Evolutionary conservation across 2,329 filamentous ascomycete genomes (phyloP).

Genomic region (Alternaria sp.): DNA sequence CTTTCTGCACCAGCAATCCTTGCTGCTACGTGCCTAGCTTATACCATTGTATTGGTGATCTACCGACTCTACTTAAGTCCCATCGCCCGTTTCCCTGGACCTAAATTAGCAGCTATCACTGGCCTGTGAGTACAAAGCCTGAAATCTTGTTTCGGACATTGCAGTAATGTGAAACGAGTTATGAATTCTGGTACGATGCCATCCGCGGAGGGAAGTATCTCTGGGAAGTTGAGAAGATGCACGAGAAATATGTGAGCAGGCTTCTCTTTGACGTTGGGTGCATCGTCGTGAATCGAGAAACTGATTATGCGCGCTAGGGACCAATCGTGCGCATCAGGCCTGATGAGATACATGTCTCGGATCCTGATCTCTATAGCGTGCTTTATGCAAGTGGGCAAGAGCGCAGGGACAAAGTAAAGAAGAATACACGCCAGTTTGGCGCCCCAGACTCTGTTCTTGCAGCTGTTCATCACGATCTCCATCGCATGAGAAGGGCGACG

Average conservation of each 20-base stretch:
- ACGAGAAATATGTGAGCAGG: slow-evolving; percentile 19
- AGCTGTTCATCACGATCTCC: slow-evolving; percentile 33
- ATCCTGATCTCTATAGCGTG: slow-evolving; percentile 13
- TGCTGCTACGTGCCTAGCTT: no score
- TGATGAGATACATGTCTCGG: slow-evolving; percentile 23
- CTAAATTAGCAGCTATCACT: slow-evolving; percentile 27
- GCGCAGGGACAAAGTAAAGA: slow-evolving; percentile 6
- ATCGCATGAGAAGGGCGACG: slow-evolving; percentile 32
- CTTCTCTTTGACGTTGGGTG: no score
- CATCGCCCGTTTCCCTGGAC: slow-evolving; percentile 23
- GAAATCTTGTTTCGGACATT: no score
- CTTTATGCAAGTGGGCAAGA: slow-evolving; percentile 7
- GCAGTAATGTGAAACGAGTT: background rate
- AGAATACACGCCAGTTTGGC: slow-evolving; percentile 14
- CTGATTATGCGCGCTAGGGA: slow-evolving; percentile 7
- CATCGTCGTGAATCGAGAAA: background rate
- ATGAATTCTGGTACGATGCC: slow-evolving; percentile 23
- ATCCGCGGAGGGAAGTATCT: background rate
- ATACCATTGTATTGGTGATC: no score
- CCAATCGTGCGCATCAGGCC: slow-evolving; percentile 10
- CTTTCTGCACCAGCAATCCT: no score
- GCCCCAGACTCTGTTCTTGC: slow-evolving; percentile 25
- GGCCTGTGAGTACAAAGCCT: no score
- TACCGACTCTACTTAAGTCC: slow-evolving; percentile 22
- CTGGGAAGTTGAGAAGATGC: background rate